A percentile compares a stretch with the other conserved stretches of the same genome.
These are phyloP conservation scores for Fusarium sp. DNA, from an alignment of 2,329 filamentous ascomycete species.

Conservation along the genomic window DNA sequence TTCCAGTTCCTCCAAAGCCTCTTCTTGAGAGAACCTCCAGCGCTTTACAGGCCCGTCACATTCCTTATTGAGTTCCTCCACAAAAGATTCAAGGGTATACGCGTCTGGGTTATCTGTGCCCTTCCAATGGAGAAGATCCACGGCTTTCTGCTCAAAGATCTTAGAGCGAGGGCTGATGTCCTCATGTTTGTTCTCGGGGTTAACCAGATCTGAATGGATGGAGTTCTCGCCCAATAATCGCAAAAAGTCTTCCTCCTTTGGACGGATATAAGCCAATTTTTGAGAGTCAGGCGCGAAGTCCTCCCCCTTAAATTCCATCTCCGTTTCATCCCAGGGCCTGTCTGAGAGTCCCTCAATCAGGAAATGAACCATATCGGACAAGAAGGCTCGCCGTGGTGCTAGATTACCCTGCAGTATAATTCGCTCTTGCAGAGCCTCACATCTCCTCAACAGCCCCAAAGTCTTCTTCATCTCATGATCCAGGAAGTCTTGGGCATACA, in stretches of 20 bases:
- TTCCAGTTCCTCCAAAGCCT: constrained; percentile 23
- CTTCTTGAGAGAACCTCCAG: constrained; percentile 38
- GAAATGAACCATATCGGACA: constrained; percentile 16
- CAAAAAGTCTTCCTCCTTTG: constrained; percentile 39
- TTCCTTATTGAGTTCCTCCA: constrained; percentile 39
- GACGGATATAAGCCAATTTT: constrained; percentile 28
- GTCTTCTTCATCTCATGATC: constrained; percentile 41
- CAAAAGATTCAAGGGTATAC: constrained; percentile 37
- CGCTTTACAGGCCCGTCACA: constrained; percentile 34
- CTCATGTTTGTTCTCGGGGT: neutral
- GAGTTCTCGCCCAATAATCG: constrained; percentile 35
- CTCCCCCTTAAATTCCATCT: constrained; percentile 22
- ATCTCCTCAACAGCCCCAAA: constrained; percentile 19
- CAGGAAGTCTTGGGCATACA: constrained; percentile 32
- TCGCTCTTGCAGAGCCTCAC: constrained; percentile 11
- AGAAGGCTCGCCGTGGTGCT: constrained; percentile 31
- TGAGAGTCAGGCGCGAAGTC: constrained; percentile 1
- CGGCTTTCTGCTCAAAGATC: constrained; percentile 39
- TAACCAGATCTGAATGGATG: constrained; percentile 8
- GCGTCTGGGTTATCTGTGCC: constrained; percentile 7
- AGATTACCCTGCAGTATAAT: constrained; percentile 20
- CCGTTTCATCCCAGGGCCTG: neutral
- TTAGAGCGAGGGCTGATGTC: neutral
- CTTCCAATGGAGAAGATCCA: constrained; percentile 38
- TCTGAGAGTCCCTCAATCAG: constrained; percentile 19